A percentile compares a stretch with the other conserved stretches of the same genome.
These are phyloP conservation scores for Drechslerella coelobrocha DNA, from an alignment of 2,329 filamentous ascomycete genomes.

Conservation along the genomic window DNA sequence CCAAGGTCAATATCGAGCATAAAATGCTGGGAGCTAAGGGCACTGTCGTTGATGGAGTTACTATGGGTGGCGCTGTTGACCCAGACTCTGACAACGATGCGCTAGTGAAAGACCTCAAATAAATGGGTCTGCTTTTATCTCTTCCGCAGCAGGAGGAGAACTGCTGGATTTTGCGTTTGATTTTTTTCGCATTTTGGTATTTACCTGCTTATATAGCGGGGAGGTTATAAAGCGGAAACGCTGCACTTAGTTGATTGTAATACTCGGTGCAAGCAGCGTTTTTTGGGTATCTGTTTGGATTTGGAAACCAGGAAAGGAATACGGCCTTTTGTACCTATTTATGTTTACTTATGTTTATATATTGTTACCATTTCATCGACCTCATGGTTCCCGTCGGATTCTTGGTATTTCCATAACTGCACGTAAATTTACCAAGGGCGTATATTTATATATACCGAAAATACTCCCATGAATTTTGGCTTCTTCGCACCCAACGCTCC, in stretches of 20 bases:
- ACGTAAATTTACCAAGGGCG: too few species aligned
- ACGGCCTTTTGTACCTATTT: too few species aligned
- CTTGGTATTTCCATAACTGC: too few species aligned
- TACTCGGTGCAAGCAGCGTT: not conserved
- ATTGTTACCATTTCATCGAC: too few species aligned
- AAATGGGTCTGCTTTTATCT: conserved; percentile 4
- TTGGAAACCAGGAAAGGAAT: not conserved
- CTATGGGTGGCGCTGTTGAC: conserved; percentile 14
- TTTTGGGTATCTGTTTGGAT: not conserved
- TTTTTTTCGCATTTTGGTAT: not conserved
- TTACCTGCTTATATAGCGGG: too few species aligned
- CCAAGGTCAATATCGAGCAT: conserved; percentile 72
- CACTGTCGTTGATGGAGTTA: conserved; percentile 57
- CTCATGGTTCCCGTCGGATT: too few species aligned
- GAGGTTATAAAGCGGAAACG: too few species aligned
- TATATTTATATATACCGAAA: too few species aligned
- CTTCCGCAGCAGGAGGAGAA: too few species aligned
- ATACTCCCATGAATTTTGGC: too few species aligned
- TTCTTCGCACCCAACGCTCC: too few species aligned
- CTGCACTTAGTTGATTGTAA: not conserved
- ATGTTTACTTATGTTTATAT: too few species aligned
- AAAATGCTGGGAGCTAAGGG: conserved; percentile 60
- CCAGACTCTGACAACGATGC: conserved; percentile 17
- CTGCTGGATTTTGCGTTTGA: not conserved
- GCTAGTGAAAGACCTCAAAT: conserved; percentile 38